Evolutionary conservation across 2,329 filamentous ascomycete genomes (phyloP).

Genomic region (Cladosporium sp.): DNA sequence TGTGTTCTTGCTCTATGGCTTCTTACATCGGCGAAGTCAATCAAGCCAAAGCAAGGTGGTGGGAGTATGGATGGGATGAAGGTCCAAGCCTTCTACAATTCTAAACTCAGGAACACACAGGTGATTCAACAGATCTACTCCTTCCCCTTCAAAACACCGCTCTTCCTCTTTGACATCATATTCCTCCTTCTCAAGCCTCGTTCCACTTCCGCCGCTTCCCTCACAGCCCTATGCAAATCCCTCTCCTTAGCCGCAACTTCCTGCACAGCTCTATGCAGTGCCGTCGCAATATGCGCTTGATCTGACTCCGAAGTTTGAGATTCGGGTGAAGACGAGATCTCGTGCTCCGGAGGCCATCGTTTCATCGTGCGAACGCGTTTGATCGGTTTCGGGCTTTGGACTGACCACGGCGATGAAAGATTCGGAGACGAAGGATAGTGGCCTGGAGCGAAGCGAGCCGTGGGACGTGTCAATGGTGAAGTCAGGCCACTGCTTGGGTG

Average conservation of each 20-base stretch:
- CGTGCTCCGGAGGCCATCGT: constrained; percentile 13
- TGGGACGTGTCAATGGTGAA: neutral
- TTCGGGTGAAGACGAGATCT: neutral
- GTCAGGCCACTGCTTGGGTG: neutral
- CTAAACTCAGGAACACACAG: neutral
- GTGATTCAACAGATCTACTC: neutral
- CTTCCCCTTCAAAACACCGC: neutral
- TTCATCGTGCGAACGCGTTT: neutral
- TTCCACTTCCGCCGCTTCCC: constrained; percentile 28
- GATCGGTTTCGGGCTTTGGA: constrained; percentile 4
- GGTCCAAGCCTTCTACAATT: neutral
- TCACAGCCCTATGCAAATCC: constrained; percentile 23
- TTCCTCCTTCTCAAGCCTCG: constrained; percentile 22
- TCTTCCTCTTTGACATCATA: neutral
- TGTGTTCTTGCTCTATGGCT: neutral
- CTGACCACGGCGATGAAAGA: constrained; percentile 18
- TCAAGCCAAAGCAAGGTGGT: neutral
- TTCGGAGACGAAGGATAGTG: neutral
- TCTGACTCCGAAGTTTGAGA: neutral
- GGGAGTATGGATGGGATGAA: neutral
- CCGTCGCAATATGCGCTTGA: neutral
- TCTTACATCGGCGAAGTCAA: neutral
- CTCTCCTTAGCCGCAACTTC: constrained; percentile 10
- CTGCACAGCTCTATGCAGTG: neutral
- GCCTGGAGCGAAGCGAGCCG: neutral